Percentiles rank a stretch among this genome's conserved stretches.
Conservation (phyloP, 2,329 filamentous ascomycete genomes). For the Aureobasidium sp. region DNA sequence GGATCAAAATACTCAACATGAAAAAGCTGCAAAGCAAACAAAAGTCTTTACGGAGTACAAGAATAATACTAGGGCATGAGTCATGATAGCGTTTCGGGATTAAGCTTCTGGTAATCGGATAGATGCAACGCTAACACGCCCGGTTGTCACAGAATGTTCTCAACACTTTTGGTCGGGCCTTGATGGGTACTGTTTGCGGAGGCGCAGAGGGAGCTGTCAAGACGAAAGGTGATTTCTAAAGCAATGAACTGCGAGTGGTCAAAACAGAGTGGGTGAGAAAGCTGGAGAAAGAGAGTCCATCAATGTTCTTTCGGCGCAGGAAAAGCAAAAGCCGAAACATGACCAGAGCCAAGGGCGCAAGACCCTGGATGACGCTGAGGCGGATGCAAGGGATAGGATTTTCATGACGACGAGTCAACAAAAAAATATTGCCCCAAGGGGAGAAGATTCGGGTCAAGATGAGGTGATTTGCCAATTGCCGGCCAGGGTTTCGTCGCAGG, state of each 20-base stretch:
- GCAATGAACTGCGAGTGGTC: neutral
- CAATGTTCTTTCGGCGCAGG: neutral
- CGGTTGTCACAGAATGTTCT: slow-evolving; percentile 3
- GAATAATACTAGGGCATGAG: neutral
- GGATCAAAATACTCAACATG: neutral
- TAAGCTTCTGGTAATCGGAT: neutral
- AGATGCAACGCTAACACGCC: slow-evolving; percentile 6
- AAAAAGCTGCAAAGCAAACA: neutral
- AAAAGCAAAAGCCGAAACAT: neutral
- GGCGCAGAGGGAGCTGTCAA: neutral
- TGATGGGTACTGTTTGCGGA: neutral
- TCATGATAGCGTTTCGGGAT: slow-evolving; percentile 8
- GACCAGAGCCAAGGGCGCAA: neutral
- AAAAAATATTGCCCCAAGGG: slow-evolving; percentile 2
- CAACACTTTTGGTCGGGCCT: neutral
- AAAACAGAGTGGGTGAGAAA: slow-evolving; percentile 7
- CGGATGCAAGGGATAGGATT: slow-evolving; percentile 4
- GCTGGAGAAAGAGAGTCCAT: neutral
- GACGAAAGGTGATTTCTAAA: neutral
- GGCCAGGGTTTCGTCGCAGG: neutral
- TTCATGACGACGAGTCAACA: slow-evolving; percentile 13
- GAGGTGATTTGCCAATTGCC: slow-evolving; percentile 8
- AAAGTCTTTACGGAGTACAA: neutral
- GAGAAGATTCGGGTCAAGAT: neutral
- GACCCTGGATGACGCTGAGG: slow-evolving; percentile 10